phyloP scores from a whole-genome alignment of 805 yeast species.

The Wickerhamiella hasegawae region DNA sequence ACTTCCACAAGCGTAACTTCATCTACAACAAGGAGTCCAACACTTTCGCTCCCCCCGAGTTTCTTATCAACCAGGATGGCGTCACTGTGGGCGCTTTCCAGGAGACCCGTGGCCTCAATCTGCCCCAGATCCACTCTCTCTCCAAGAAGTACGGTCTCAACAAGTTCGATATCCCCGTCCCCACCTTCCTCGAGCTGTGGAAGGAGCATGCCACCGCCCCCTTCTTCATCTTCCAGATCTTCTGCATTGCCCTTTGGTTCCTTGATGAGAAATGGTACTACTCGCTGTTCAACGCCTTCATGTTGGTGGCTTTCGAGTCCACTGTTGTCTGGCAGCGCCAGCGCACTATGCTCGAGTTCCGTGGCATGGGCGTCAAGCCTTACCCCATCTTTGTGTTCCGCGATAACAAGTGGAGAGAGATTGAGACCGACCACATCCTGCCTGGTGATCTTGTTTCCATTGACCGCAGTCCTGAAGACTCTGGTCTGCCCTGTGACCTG shows the following conservation, averaged over 20 bases:
- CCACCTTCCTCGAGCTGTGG: conserved; percentile 78
- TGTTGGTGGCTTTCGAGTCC: conserved; percentile 84
- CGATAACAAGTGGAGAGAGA: conserved; percentile 48
- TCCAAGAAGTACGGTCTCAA: conserved; percentile 64
- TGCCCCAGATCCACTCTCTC: conserved; percentile 22
- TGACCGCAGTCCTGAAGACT: conserved; percentile 76
- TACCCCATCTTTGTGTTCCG: conserved; percentile 62
- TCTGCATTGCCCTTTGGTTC: conserved; percentile 90
- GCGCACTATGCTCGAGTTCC: conserved; percentile 85
- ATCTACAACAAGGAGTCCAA: conserved; percentile 39
- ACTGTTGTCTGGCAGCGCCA: conserved; percentile 93
- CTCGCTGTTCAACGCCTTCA: conserved; percentile 77
- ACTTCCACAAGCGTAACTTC: conserved; percentile 86
- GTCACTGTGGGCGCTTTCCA: conserved; percentile 47
- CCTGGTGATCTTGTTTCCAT: conserved; percentile 85
- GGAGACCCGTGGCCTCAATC: conserved; percentile 31
- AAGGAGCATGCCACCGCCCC: conserved; percentile 98
- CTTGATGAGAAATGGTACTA: conserved; percentile 96
- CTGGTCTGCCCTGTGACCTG: conserved; percentile 89
- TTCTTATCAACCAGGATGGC: conserved; percentile 40
- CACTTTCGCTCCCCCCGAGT: conserved; percentile 67
- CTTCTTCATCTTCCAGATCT: conserved; percentile 88
- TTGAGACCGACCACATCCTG: conserved; percentile 57
- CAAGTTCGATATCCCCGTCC: conserved; percentile 87
- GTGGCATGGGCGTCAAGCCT: conserved; percentile 94